Evolutionary conservation across 768 basidiomycete genomes (phyloP), one percentile per base, ranked within the genome.

Genomic region (Hericium alpestre): DNA sequence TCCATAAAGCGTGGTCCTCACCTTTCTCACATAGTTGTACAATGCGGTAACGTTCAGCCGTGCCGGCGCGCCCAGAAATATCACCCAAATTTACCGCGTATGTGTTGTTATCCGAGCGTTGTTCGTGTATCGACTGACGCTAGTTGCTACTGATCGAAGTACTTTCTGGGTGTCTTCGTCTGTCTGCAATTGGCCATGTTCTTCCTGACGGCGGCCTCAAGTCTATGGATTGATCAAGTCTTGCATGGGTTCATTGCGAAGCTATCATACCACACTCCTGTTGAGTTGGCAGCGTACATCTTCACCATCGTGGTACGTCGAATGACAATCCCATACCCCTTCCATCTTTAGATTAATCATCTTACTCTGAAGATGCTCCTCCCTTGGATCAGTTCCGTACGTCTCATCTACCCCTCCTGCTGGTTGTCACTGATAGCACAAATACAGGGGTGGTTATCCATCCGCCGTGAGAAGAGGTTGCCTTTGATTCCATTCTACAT

Each of bases 191-290:
- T 85, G 11, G 77, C 77, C 53, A 70, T 74, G 2, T 83, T 81
- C 65, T 71, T 79, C 49, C 70, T 82, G 18, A 61, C 78, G 5
- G 71, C 76, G 1, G 73, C 75, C 6, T 76, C 77, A 66, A 74
- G 74, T 37, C 74, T 84, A 7, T 84, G 83, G 82, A 66, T 79
- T 38, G 78, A 81, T 63, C 72, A 80, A 52, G 71, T 84, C 25
- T 57, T 75, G 37, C 74, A 76, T 53, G 77, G 79, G 6, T 67
- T 73, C 13, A 75, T 84, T 48, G 67, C 63, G 2, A 37, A 59
- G 0, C 72, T 82, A 9, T 77, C 78, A 0, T 55, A 53, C 2
- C 76, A 79, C 53, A 75, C 71, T 0, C 12, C 32, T 0, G 41
- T 74, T 2, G 83, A 83, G 59, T 61, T 75, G 54, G 79, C 67